Evolutionary conservation across 1,284 basidiomycete genomes (phyloP).

Genomic region (Cryptococcus sp.): DNA sequence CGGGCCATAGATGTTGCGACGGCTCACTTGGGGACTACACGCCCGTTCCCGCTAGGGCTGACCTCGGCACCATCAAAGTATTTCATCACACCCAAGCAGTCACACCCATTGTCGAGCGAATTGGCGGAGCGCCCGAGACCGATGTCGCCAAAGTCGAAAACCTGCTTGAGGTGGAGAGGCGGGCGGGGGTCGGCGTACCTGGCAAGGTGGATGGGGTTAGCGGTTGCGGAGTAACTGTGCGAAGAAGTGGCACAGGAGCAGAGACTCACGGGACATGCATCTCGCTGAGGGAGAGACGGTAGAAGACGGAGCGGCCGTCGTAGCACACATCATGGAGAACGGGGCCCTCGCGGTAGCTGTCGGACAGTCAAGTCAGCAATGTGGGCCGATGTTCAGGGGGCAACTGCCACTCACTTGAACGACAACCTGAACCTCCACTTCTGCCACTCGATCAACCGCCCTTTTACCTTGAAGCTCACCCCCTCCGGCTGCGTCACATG

Average conservation of each 20-base stretch:
- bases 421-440: conserved; percentile 39
- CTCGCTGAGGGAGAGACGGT: conserved; percentile 72
- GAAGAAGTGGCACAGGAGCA: too few species aligned
- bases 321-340: conserved; percentile 80
- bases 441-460: conserved; percentile 55
- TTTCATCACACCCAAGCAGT: conserved; percentile 59
- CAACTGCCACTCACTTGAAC: conserved; percentile 13
- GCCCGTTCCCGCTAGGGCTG: too few species aligned
- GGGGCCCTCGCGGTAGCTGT: conserved; percentile 10
- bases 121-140: conserved; percentile 8
- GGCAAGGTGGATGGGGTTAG: not conserved
- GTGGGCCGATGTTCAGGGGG: too few species aligned
- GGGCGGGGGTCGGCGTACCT: too few species aligned
- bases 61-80: too few species aligned
- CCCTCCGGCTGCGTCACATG: conserved; percentile 87
- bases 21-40: conserved; percentile 27
- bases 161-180: conserved; percentile 14
- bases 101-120: conserved; percentile 6
- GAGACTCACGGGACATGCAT: conserved; percentile 48
- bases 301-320: conserved; percentile 70
- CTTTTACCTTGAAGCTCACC: conserved; percentile 79
- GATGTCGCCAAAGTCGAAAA: conserved; percentile 49
- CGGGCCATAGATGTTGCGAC: too few species aligned
- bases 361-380: too few species aligned
- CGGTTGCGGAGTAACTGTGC: too few species aligned